Percentiles rank a stretch among this genome's conserved stretches.
Conservation (phyloP, 1,139 yeast species). For the Keqinozyma sinolaborantium region DNA sequence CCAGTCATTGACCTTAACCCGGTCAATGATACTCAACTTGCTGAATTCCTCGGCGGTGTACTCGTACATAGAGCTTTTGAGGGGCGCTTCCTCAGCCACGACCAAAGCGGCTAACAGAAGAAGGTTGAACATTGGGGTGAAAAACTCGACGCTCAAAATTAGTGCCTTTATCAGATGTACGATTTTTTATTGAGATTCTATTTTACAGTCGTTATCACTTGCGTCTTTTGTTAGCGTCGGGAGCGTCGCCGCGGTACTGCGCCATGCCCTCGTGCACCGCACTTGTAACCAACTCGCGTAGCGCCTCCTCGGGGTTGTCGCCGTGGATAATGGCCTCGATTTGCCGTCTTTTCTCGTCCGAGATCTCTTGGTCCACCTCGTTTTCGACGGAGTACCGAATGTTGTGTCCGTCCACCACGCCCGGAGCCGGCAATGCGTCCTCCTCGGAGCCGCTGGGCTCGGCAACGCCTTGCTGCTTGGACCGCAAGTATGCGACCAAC, state of each 20-base stretch:
- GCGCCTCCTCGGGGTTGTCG: conserved; percentile 74
- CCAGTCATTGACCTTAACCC: conserved; percentile 67
- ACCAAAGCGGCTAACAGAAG: background rate
- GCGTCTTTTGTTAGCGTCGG: conserved; percentile 20
- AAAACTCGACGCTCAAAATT: background rate
- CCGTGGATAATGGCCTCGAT: conserved; percentile 71
- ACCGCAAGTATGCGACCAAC: conserved; percentile 58
- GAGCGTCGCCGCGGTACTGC: conserved; percentile 19
- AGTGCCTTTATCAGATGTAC: no score
- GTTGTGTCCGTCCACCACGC: conserved; percentile 47
- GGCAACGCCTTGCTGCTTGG: conserved; percentile 29
- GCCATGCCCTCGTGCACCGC: conserved; percentile 56
- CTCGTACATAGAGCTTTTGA: conserved; percentile 21
- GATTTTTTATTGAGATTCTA: no score
- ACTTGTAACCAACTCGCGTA: conserved; percentile 62
- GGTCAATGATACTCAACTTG: conserved; percentile 45
- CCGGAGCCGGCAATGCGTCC: conserved; percentile 37
- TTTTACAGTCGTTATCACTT: no score
- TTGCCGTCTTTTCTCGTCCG: conserved; percentile 54
- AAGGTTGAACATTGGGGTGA: background rate
- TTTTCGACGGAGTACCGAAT: conserved; percentile 56
- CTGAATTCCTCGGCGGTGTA: conserved; percentile 50
- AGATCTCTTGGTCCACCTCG: conserved; percentile 29
- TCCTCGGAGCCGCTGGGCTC: conserved; percentile 10
- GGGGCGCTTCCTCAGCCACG: conserved; percentile 1